phyloP scores from a whole-genome alignment of 176 grass and related monocot genomes.

The Elymus sibiricus region DNA sequence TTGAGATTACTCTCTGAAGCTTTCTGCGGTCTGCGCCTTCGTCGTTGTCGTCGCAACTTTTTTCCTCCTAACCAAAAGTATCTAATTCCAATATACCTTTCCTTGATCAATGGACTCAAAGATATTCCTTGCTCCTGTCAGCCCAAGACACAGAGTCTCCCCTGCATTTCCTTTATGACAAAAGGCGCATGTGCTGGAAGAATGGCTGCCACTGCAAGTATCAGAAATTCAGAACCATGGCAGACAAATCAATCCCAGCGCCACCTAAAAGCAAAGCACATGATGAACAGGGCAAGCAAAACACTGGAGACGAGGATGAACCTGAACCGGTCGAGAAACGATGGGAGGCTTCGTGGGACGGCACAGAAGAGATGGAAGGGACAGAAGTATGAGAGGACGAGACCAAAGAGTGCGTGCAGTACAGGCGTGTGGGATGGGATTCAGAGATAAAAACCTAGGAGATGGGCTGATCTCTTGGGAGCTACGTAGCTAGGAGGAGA shows the following conservation, averaged over 20 bases:
- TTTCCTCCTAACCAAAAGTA: background rate
- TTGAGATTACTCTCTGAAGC: background rate
- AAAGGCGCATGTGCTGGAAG: constrained; percentile 25
- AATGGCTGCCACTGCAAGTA: constrained; percentile 41
- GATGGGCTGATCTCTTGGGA: constrained; percentile 34
- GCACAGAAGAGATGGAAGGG: constrained; percentile 1
- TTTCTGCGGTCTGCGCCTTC: background rate
- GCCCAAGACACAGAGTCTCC: constrained; percentile 1
- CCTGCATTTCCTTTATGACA: constrained; percentile 11
- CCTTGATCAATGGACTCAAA: constrained; percentile 27
- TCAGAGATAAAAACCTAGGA: constrained; percentile 4
- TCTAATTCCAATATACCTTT: constrained; percentile 31
- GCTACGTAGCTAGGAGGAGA: constrained; percentile 35
- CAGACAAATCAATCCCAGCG: background rate
- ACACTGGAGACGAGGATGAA: background rate
- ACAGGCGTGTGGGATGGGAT: background rate
- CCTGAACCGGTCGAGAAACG: background rate
- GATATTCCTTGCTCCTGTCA: constrained; percentile 44
- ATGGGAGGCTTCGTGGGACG: background rate
- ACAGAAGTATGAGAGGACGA: constrained; percentile 5
- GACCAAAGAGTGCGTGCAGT: constrained; percentile 11
- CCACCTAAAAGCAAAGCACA: background rate
- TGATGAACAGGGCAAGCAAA: background rate
- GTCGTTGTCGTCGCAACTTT: background rate
- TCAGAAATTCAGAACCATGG: background rate